phyloP scores from a whole-genome alignment of 2,329 filamentous ascomycete species.

The Eurotiales sp. region DNA sequence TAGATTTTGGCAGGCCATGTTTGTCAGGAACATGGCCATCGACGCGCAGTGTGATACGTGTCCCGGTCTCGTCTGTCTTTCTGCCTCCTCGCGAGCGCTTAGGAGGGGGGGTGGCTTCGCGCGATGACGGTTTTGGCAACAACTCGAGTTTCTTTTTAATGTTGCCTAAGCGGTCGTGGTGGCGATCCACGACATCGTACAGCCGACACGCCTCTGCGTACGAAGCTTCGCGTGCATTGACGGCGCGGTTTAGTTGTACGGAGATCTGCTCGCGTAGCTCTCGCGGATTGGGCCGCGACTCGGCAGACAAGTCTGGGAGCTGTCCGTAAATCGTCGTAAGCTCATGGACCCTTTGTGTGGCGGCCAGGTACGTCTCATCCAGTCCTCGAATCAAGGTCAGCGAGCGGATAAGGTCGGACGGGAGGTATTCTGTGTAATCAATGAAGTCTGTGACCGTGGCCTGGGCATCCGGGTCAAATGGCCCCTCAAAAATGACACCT shows the following conservation, averaged over 20 bases:
- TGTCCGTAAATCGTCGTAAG: constrained; percentile 42
- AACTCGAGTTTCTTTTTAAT: constrained; percentile 61
- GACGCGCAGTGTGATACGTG: constrained; percentile 42
- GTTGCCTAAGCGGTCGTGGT: constrained; percentile 54
- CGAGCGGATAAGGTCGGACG: constrained; percentile 61
- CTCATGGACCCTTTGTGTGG: constrained; percentile 39
- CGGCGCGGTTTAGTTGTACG: constrained; percentile 50
- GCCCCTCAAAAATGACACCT: constrained; percentile 44
- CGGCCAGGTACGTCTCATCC: constrained; percentile 43
- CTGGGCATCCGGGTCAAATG: constrained; percentile 61
- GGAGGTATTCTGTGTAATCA: constrained; percentile 67
- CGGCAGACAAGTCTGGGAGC: constrained; percentile 49
- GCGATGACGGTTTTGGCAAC: constrained; percentile 57
- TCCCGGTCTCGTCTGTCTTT: constrained; percentile 32
- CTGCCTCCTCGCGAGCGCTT: constrained; percentile 40
- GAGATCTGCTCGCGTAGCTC: constrained; percentile 56
- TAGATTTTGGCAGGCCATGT: constrained; percentile 30
- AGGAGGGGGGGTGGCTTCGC: constrained; percentile 48
- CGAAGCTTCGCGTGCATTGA: constrained; percentile 54
- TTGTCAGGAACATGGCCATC: constrained; percentile 26
- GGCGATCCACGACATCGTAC: constrained; percentile 55
- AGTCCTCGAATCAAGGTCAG: constrained; percentile 56
- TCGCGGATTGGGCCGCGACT: constrained; percentile 50
- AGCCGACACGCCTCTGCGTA: constrained; percentile 55
- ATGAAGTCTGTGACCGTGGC: constrained; percentile 65